Percentiles rank a stretch among this genome's conserved stretches.
Evolutionary conservation across 164 flowering plant genomes (phyloP).

Genomic region (Vitis vinifera): DNA sequence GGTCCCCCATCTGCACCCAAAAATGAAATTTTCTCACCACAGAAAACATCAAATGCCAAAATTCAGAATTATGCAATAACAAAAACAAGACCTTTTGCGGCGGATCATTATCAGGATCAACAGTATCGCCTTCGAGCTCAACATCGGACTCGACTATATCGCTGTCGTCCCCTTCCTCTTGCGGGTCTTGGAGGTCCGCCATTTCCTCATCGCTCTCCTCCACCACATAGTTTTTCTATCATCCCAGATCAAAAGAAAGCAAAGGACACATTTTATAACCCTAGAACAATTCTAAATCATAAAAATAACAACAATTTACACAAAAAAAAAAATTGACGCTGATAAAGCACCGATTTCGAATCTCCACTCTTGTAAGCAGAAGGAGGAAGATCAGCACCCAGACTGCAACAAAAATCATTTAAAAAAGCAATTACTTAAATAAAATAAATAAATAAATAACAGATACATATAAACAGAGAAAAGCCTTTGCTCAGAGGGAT

Average conservation of each 20-base stretch:
- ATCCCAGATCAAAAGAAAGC: background rate
- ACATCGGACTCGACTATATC: slow-evolving; percentile 86
- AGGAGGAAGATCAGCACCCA: slow-evolving; percentile 73
- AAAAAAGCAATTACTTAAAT: background rate
- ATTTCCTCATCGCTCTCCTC: slow-evolving; percentile 68
- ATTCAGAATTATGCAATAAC: background rate
- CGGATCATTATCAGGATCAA: slow-evolving; percentile 88
- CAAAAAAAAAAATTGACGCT: background rate
- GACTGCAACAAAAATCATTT: slow-evolving; percentile 41
- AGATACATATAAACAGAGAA: background rate
- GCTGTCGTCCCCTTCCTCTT: slow-evolving; percentile 58
- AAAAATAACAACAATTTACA: background rate
- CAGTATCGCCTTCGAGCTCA: slow-evolving; percentile 84
- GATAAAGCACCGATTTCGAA: slow-evolving; percentile 36
- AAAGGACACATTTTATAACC: too few species aligned
- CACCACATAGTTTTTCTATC: slow-evolving; percentile 44
- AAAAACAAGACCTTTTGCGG: slow-evolving; percentile 66
- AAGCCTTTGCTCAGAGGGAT: background rate
- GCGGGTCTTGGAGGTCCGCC: slow-evolving; percentile 30
- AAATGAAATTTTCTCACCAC: background rate
- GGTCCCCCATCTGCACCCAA: slow-evolving; percentile 80
- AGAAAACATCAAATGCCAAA: background rate
- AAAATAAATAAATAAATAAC: background rate
- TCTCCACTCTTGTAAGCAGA: slow-evolving; percentile 30
- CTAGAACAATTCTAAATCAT: background rate